Base-by-base conservation (phyloP, 129 eudicot species). In the Kitagawia praeruptora region DNA sequence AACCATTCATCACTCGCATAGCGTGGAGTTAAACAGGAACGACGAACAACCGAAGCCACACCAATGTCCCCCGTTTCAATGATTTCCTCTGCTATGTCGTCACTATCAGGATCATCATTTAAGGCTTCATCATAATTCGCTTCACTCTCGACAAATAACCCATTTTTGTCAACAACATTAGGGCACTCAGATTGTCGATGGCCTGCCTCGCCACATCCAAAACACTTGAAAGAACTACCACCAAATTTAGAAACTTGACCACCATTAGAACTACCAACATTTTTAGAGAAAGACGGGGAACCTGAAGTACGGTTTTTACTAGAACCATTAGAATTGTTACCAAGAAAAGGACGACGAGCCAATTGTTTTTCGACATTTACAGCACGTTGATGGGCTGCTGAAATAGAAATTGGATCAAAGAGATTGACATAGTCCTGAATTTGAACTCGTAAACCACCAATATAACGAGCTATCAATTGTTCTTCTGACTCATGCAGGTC, bases 351-450 rank as follows among this genome's bases (percentile, higher is more conserved):
- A 46, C 15, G 34, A 11, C 6, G 48, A 75, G 38, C 10, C 6
- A 54, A 53, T 16, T 75, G 53, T 10, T 61, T 75, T 19, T 75
- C 34, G 0, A 12, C 39, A 34, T 61, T 41, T 5, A 23, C 19
- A 1, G 76, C 49, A 1, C 69, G 69, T 3, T 51, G 77, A 69
- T 81, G 77, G 13, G 81, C 84, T 76, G 77, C 81, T 3, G 78
- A 44, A 5, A 77, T 42, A 0, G 51, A 56, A 1, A 67, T 10
- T 0, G 74, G 81, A 23, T 77, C 78, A 28, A 82, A 70, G 74
- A 82, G 49, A 48, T 77, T 54, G 8, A 82, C 28, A 8, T 23
- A 40, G 44, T 61, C 64, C 18, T 82, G 74, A 13, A 82, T 25
- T 15, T 39, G 64, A 0, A 31, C 3, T 3, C 75, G 67, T 1